Conservation (phyloP, 352 stramenopile genomes). For the Pythium biforme region DNA sequence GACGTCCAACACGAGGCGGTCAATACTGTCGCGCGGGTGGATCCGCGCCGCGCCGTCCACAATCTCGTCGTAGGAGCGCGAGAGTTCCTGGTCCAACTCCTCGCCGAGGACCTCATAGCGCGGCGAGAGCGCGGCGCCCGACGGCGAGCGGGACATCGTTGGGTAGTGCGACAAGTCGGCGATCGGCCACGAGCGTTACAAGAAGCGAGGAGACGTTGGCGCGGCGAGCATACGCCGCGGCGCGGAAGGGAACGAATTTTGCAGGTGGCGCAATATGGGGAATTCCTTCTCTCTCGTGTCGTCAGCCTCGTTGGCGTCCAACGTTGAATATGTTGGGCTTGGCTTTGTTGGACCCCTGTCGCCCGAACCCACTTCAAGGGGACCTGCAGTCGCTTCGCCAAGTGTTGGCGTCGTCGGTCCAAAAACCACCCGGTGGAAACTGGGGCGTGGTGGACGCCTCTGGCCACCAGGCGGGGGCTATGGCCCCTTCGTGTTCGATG, state of each 20-base stretch:
- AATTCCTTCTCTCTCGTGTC: no score
- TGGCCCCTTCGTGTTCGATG: background rate
- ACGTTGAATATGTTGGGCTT: background rate
- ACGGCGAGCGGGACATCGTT: slow-evolving; percentile 15
- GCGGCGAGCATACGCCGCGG: slow-evolving; percentile 8
- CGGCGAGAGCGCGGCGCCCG: background rate
- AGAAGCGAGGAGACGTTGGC: background rate
- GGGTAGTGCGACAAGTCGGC: background rate
- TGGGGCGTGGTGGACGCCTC: slow-evolving; percentile 4
- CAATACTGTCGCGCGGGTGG: background rate
- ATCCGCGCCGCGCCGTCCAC: slow-evolving; percentile 3
- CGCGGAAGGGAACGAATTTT: no score
- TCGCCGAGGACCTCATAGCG: background rate
- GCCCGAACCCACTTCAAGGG: background rate
- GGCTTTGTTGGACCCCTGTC: background rate
- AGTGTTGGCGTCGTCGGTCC: background rate
- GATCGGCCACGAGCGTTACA: background rate
- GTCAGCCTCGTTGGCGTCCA: background rate
- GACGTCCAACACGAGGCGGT: slow-evolving; percentile 16
- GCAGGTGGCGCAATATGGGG: no score
- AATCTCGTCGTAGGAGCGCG: slow-evolving; percentile 22
- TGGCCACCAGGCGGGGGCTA: background rate
- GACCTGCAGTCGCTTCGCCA: background rate
- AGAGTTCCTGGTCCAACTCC: slow-evolving; percentile 21
- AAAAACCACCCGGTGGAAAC: slow-evolving; percentile 7